Percentiles rank a stretch among this genome's conserved stretches.
Conservation (phyloP, 2,329 filamentous ascomycete species). For the Colletotrichum kahawae region DNA sequence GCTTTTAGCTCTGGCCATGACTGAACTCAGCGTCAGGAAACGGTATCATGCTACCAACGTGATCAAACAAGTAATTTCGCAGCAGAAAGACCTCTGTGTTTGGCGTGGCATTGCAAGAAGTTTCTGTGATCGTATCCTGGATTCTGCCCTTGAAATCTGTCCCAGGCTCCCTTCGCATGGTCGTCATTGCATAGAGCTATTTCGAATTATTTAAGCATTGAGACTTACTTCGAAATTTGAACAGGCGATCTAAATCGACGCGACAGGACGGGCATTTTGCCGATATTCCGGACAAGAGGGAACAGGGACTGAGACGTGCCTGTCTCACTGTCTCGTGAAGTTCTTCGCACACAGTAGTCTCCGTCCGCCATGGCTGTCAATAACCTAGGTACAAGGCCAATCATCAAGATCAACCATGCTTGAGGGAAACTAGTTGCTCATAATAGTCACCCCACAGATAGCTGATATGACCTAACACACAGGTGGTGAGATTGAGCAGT, state of each 20-base stretch:
- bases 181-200: neutral
- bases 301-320: neutral
- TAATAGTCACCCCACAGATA: neutral
- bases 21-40: neutral
- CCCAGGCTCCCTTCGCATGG: neutral
- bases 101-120: too few species aligned
- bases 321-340: too few species aligned
- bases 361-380: neutral
- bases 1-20: neutral
- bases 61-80: neutral
- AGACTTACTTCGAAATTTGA: neutral
- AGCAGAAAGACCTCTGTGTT: neutral
- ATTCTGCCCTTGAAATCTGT: neutral
- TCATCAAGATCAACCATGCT: neutral
- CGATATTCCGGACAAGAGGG: neutral
- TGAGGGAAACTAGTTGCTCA: accelerated
- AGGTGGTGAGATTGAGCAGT: too few species aligned
- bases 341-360: neutral
- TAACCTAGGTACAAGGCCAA: neutral
- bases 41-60: neutral
- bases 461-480: too few species aligned
- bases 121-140: neutral
- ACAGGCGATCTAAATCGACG: neutral
- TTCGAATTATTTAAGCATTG: neutral
- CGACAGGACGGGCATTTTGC: neutral